Base-by-base conservation (phyloP, 2,329 filamentous ascomycete genomes). In the Leptosphaerulina australis region DNA sequence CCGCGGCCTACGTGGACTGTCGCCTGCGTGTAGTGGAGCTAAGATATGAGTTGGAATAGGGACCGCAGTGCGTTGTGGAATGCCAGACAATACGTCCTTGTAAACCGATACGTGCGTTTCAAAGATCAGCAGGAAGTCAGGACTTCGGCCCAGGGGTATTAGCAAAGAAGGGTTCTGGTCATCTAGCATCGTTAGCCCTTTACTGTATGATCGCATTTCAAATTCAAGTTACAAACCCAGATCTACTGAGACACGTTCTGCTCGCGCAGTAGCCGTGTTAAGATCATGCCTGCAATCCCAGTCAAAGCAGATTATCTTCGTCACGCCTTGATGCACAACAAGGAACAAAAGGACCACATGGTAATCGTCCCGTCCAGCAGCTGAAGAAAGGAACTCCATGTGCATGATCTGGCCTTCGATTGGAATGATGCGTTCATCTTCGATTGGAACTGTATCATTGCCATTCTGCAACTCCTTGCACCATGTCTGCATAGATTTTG, bases 361-460 rank as follows among this genome's bases (percentile, higher is more conserved):
- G 8, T 84, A 80, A 53, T 92, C 86, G 44, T 84, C 81, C 0
- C 81, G 73, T 8, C 80, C 79, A 10, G 88, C 88, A 54, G 81
- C 79, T 6, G 91, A 89, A 51, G 88, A 84, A 2, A 99, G 79
- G 58, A 97, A 99, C 17, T 91, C 88, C 79, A 97, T 86, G 60
- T 90, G 88, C 62, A 93, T 80, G 46, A 97, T 90, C n/a, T 90
- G 91, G 6, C 85, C 66, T 37, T 69, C 81, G 6, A 91, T 77
- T 8, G 64, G 47, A 21, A 74, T 51, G 2, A 65, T 61, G 29
- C 73, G 63, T 72, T 83, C 80, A 54, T 79, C 74, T 41, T 79
- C 79, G 48, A 96, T 81, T 1, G 88, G 88, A 8, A 61, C 78
- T 71, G 50, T 89, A 70, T 55, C 74, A 64, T n/a, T 75, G 71